Evolutionary conservation across 2,329 filamentous ascomycete species (phyloP).

Genomic region (Anthostomella pinea): DNA sequence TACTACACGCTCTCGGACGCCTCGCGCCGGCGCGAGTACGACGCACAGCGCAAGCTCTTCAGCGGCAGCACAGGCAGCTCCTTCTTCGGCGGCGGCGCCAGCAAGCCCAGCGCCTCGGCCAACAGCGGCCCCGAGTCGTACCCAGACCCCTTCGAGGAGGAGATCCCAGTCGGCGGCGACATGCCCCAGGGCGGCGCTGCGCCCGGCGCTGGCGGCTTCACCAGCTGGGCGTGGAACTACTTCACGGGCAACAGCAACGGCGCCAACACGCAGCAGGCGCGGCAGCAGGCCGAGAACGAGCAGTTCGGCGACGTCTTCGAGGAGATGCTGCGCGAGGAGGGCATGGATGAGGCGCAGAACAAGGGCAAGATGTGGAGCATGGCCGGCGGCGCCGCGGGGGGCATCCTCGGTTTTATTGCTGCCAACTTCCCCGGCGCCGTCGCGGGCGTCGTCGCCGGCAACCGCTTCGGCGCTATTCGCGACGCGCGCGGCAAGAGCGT

Average conservation of each 20-base stretch:
- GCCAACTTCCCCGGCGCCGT: conserved; percentile 87
- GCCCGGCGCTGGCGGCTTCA: conserved; percentile 40
- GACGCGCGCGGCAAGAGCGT: conserved; percentile 95
- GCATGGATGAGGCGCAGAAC: conserved; percentile 70
- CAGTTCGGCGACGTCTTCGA: conserved; percentile 90
- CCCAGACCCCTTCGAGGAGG: conserved; percentile 45
- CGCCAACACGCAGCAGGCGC: conserved; percentile 40
- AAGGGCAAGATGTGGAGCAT: conserved; percentile 82
- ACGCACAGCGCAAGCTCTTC: conserved; percentile 64
- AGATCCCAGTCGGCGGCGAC: conserved; percentile 40
- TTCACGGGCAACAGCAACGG: conserved; percentile 41
- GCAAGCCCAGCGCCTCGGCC: conserved; percentile 37
- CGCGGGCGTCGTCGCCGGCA: conserved; percentile 89
- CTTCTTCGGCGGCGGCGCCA: conserved; percentile 42
- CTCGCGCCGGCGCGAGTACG: conserved; percentile 76
- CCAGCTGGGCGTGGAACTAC: conserved; percentile 75
- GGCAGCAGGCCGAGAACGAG: conserved; percentile 61
- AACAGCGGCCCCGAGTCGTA: too few species aligned
- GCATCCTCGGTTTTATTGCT: conserved; percentile 89
- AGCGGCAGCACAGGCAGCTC: conserved; percentile 37
- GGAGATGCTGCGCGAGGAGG: conserved; percentile 84
- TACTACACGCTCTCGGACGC: conserved; percentile 89
- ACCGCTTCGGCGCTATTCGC: conserved; percentile 82
- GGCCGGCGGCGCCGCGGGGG: conserved; percentile 81
- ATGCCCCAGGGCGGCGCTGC: conserved; percentile 35